Base-by-base conservation (phyloP, 2,329 filamentous ascomycete species). In the Diaporthe sp. region DNA sequence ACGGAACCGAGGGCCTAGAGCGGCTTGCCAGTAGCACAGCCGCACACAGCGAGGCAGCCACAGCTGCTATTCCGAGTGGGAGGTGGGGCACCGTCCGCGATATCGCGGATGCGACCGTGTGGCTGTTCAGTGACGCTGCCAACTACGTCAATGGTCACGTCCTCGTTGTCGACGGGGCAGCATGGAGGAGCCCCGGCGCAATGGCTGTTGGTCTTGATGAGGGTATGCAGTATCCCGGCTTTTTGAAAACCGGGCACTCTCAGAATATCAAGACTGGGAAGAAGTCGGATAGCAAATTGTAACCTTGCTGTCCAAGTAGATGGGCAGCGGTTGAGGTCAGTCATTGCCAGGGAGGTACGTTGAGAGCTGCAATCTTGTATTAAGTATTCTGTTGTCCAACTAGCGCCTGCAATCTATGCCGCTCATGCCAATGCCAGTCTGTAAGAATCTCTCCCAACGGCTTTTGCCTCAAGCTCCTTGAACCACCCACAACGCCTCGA, bases 51-150 rank as follows among this genome's bases (percentile, higher is more conserved):
- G 79, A 81, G 32, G 78, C 82, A 50, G 81, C 83, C 66, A 80
- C 79, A 6, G 86, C 84, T 76, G 80, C 82, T 12, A 89, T 97
- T 50, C 97, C 97, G 0, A 84, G 92, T 2, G 95, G 95, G 1
- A 88, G 96, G 73, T 91, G 92, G 83, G 97, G 96, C 9, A 90
- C 90, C 0, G 91, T 97, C 35, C 93, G 93, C 77, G 96, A 99
- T 80, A 95, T 99, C 79, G 94, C 95, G 0, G 96, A 99, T 83
- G 94, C 96, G 1, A 98, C 96, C 0, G 90, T 98, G 0, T 99
- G 92, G 79, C 83, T 98, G 72, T 97, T 98, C 81, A 94, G 93
- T 59, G 94, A 97, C 59, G 92, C 94, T 0, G 96, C 93, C 0
- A 95, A 93, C 81, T 98, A 94, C 82, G 91, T 98, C 61, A 98